phyloP scores from a whole-genome alignment of 2,329 filamentous ascomycete genomes.

The Aspergillus puulaauensis region DNA sequence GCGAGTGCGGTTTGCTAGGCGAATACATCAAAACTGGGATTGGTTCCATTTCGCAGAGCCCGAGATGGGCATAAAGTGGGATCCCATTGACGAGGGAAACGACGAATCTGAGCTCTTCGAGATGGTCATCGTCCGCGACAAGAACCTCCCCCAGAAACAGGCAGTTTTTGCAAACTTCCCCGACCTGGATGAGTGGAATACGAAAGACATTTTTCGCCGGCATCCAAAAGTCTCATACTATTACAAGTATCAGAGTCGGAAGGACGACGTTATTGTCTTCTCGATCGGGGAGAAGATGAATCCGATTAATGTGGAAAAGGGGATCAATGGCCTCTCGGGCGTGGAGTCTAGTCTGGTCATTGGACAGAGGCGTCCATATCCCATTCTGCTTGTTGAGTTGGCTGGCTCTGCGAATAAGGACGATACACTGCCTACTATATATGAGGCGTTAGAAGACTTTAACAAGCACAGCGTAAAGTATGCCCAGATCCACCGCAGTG shows the following conservation, averaged over 20 bases:
- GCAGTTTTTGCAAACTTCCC: constrained; percentile 19
- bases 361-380: constrained; percentile 10
- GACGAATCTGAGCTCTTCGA: neutral
- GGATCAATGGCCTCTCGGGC: constrained; percentile 8
- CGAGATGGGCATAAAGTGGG: constrained; percentile 3
- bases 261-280: constrained; percentile 28
- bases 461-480: neutral
- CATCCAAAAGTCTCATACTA: constrained; percentile 16
- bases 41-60: constrained; percentile 6
- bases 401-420: neutral
- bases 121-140: constrained; percentile 2
- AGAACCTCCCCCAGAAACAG: constrained; percentile 1
- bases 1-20: neutral
- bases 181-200: constrained; percentile 13
- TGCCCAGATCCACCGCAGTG: constrained; percentile 4
- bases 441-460: neutral
- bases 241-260: constrained; percentile 17
- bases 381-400: constrained; percentile 8
- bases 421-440: neutral
- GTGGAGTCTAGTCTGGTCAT: constrained; percentile 16
- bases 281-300: constrained; percentile 28
- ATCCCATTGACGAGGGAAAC: neutral
- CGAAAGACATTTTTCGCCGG: constrained; percentile 16
- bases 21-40: neutral
- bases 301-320: constrained; percentile 19